These are phyloP conservation scores for Lactarius hatsudake DNA, from an alignment of 768 basidiomycete species.

Conservation along the genomic window DNA sequence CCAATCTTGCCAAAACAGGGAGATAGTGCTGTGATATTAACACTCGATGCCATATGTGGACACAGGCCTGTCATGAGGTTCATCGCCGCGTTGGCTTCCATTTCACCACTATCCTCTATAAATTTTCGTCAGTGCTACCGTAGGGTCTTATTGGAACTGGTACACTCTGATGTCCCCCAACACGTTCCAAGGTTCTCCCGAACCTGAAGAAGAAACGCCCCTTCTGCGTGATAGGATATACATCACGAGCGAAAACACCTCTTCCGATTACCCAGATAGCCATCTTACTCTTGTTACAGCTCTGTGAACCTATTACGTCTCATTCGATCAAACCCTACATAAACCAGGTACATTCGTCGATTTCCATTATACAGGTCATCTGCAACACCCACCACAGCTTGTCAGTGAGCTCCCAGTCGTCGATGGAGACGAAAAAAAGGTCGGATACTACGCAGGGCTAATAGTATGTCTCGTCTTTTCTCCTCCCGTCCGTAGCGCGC, in stretches of 20 bases:
- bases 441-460: background rate
- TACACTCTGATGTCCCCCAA: background rate
- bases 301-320: background rate
- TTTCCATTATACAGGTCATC: background rate
- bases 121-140: background rate
- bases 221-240: background rate
- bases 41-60: too few species aligned
- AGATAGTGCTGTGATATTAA: too few species aligned
- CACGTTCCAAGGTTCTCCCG: background rate
- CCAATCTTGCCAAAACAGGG: too few species aligned
- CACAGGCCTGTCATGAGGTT: too few species aligned
- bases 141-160: background rate
- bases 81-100: background rate
- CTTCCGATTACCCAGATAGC: background rate
- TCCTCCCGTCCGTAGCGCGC: background rate
- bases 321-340: background rate
- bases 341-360: background rate
- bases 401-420: background rate
- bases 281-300: background rate
- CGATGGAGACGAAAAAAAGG: background rate
- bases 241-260: background rate
- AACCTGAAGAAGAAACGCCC: background rate
- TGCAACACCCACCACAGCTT: background rate
- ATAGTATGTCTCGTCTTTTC: background rate
- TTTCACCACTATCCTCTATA: background rate